Evolutionary conservation across 2,329 filamentous ascomycete species (phyloP).

Genomic region (Fusarium sp.): DNA sequence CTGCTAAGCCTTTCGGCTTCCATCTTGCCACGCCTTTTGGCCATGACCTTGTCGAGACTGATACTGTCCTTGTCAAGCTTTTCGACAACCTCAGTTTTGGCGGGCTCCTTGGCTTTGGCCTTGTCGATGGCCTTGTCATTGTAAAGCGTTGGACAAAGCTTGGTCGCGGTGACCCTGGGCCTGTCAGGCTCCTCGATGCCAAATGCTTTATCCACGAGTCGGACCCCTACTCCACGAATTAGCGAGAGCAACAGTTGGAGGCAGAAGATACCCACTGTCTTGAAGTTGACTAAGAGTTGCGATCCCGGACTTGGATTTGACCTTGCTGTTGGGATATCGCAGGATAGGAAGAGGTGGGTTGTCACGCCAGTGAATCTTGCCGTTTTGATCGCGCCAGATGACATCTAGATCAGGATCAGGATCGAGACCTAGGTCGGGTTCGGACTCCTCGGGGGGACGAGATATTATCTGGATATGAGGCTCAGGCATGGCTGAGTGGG

Average conservation of each 20-base stretch:
- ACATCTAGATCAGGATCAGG: background rate
- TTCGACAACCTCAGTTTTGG: background rate
- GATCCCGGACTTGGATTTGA: background rate
- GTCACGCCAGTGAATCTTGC: slow-evolving; percentile 1
- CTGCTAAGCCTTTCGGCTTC: background rate
- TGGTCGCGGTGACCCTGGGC: background rate
- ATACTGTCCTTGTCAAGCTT: no score
- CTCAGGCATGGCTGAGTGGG: background rate
- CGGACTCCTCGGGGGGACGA: background rate
- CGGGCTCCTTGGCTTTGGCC: background rate
- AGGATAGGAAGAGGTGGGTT: background rate
- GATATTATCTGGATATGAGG: slow-evolving; percentile 1
- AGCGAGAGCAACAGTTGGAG: background rate
- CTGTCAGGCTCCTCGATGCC: background rate
- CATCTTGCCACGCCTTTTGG: no score
- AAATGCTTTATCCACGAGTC: background rate
- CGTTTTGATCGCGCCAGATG: background rate
- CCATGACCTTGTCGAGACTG: no score
- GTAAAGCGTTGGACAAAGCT: no score
- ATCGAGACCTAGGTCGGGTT: background rate
- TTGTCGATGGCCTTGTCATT: background rate
- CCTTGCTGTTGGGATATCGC: slow-evolving; percentile 3
- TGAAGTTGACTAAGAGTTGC: background rate
- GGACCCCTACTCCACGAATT: background rate
- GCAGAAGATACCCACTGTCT: background rate